Base-by-base conservation (phyloP, 1,284 basidiomycete species). In the Pascua guehoae region DNA sequence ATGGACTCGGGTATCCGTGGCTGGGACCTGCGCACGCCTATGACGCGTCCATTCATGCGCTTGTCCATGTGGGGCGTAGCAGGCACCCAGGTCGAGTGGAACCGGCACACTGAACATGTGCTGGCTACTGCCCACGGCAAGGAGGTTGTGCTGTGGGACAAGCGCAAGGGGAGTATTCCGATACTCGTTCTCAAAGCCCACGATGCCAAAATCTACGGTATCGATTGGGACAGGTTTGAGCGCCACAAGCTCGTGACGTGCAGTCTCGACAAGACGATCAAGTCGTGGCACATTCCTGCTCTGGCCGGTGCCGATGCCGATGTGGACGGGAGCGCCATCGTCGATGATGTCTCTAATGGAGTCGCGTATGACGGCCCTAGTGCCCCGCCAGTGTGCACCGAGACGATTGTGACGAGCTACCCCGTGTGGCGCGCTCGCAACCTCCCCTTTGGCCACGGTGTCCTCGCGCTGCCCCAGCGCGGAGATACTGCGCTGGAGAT, bases 361-460 rank as follows among this genome's bases (percentile, higher is more conserved):
- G 40, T 58, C 4, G 63, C 71, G 4, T 66, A 65, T 11, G 57
- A 72, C 9, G 73, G 81, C 53, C 86, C 41, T 12, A 8, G 16
- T 7, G 36, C 48, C 12, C 32, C 43, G 10, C 51, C 60, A 14
- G 54, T 45, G 37, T 40, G 88, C 1, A 80, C 78, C 37, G 78
- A 80, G 4, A 83, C 79, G 5, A 90, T 93, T 59, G 77, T 82
- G 49, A 95, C 94, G 0, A 79, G 81, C 1, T 91, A 96, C 68
- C 95, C 95, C 0, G 88, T 98, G 0, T 98, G 94, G 92, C 82
- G 95, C 41, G 95, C 95, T 0, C 81, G 95, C 42, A 85, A 93
- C 72, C 77, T 97, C 4, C 95, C 96, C 0, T 98, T 98, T 70
- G 95, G 95, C 2, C 81, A 84, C 39, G 96, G 96, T 16, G 81